These are phyloP conservation scores for Pseudogymnoascus sp. DNA, from an alignment of 2,329 filamentous ascomycete species.

Conservation along the genomic window DNA sequence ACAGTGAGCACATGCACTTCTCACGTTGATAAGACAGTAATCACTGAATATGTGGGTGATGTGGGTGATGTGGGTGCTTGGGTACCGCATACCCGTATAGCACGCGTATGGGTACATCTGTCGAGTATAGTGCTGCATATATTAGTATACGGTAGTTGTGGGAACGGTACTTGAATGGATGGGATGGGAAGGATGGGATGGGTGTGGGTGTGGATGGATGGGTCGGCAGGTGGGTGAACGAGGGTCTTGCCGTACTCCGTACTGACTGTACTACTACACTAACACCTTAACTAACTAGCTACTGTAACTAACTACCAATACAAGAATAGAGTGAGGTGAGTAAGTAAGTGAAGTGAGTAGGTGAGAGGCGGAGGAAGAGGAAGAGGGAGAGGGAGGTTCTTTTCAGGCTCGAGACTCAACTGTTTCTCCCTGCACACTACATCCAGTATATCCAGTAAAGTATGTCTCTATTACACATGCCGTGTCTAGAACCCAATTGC, in stretches of 20 bases:
- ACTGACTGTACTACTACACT: too few species aligned
- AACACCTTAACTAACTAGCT: too few species aligned
- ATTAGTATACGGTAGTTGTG: conserved; percentile 10
- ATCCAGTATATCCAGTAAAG: too few species aligned
- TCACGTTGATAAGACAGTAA: not conserved
- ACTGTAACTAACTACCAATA: too few species aligned
- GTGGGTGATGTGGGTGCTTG: too few species aligned
- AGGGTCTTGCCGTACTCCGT: too few species aligned
- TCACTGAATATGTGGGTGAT: too few species aligned
- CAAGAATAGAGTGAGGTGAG: not conserved
- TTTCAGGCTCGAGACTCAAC: not conserved
- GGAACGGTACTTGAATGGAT: not conserved
- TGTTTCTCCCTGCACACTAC: not conserved
- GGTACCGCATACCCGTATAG: too few species aligned
- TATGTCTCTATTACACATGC: not conserved
- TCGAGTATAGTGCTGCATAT: not conserved
- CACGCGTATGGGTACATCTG: not conserved
- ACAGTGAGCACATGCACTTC: not conserved
- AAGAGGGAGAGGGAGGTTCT: too few species aligned
- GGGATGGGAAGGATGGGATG: not conserved
- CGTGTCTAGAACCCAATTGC: not conserved
- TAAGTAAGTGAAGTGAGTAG: too few species aligned
- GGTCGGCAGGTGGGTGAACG: too few species aligned
- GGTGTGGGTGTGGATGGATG: too few species aligned
- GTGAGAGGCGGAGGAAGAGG: not conserved